Evolutionary conservation across 106 monocot genomes (phyloP), one percentile per base, ranked within the genome.

Genomic region (Cymbidium sinense): DNA sequence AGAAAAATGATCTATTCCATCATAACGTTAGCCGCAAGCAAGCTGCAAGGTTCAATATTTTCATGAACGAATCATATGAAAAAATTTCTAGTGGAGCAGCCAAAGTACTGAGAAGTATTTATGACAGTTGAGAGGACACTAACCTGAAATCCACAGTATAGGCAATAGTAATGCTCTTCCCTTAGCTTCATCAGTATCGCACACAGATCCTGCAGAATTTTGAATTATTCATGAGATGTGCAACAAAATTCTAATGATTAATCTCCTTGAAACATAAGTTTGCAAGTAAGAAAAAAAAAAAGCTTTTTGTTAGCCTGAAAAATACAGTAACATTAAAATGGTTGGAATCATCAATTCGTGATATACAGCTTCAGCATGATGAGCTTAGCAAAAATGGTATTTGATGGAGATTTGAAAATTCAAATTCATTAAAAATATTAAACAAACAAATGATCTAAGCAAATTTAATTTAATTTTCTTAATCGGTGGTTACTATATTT

Each of bases 61-160:
- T 67, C 28, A 67, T 31, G 15, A 67, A 67, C 13, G 28, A 67
- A 67, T 31, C 33, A 67, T 13, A 33, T 31, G 15, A 67, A 31
- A 7, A 67, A 5, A 1, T 30, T 33, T 67, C 31, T 67, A 33
- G 21, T 67, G 15, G 31, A 30, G 28, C 31, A 15, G 17, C 9
- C 11, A 33, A 17, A 67, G 67, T 31, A 67, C 0, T 43, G 9
- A 37, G 0, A 7, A 37, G 20, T 37, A 21, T 37, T 20, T 17
- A 31, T 36, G 71, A 21, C 20, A 71, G 37, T 29, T 21, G 20
- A 29, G 13, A 21, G 0, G 7, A 8, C 71, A 21, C 71, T 47
- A 25, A 93, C 96, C 89, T 93, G 83, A 43, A 80, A 93, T 77
- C 96, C 96, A 77, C 96, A 96, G 34, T 96, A 93, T 30, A 96